Evolutionary conservation across 2,329 filamentous ascomycete species (phyloP), one percentile per base, ranked within the genome.

Genomic region (Pseudogymnoascus destructans): DNA sequence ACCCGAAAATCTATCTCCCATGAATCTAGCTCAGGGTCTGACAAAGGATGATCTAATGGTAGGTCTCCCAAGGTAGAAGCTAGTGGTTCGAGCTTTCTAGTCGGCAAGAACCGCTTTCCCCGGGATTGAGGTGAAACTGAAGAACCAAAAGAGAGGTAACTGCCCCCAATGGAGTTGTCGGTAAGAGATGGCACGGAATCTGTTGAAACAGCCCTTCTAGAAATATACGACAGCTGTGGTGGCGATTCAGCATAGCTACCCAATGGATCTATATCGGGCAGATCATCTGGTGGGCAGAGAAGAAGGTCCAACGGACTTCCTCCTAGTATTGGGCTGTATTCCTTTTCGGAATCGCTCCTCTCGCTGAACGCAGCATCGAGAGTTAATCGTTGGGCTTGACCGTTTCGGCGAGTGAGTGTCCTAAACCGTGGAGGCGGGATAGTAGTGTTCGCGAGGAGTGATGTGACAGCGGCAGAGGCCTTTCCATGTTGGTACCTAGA

Each of bases 111-210:
- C 66, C 72, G 77, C 58, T 71, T 71, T 35, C 71, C 69, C 62
- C 73, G 69, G 27, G 62, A 64, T 32, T 61, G 61, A 6, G 68
- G 66, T 36, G 67, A 68, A 10, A 61, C n/a, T 4, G 67, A 30
- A 15, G 67, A 68, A 11, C 57, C 57, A 7, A 66, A 56, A 36
- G 30, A 56, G 19, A 25, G 30, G 11, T 19, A 36, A 7, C 56
- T 46, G 9, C 21, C 57, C 30, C 63, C 73, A 55, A 77, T 73
- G 0, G 80, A 84, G 49, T 77, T 77, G 42, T 75, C 74, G 21
- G 67, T 66, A 6, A 85, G 69, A 1, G 81, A 85, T 1, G 81
- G 80, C 61, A 84, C 74, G 2, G 81, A 85, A 61, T 84, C 81
- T 57, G 78, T 72, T 9, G 81, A 85, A 6, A 77, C 72, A 1